Evolutionary conservation across 306 rosid species (phyloP), one percentile per base, ranked within the genome.

Genomic region (Vigna mungo): DNA sequence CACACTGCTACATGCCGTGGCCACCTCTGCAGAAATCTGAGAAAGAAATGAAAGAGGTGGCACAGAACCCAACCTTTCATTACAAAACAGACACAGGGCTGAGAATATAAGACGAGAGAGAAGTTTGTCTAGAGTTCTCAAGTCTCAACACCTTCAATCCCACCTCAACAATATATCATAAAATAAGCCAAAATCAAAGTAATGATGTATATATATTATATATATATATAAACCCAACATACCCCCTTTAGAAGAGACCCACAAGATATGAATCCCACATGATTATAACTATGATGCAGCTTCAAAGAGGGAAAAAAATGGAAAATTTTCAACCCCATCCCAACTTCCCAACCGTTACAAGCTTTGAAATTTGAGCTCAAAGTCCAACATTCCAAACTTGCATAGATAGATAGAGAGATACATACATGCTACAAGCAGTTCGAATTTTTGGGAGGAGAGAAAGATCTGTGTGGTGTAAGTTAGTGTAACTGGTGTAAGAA

Each of bases 61-160:
- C 96, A 92, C 97, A 75, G 14, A 86, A 41, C 85, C 92, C 96
- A 85, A 92, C 49, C 53, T 84, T 87, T 77, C 81, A 93, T 90
- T 76, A 85, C 75, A 84, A 84, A 86, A 75, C 83, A 84, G 78
- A 61, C 73, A 83, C 89, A 80, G 78, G 74, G 79, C 85, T 82
- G 71, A 82, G 92, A 88, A 83, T 84, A 85, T 84, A 78, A 92
- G 88, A 83, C 89, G 82, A 78, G 77, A 78, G 77, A 68, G 66
- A 37, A 32, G 27, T 77, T 82, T 86, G 72, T 72, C 82, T 73
- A 83, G 68, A 80, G 68, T 85, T 74, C 52, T 76, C 72, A 20
- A 41, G 54, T 66, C 54, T 66, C 80, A 65, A 75, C 74, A 78
- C 68, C 60, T 37, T 36, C 53, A 11, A 51, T 61, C 49, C 51